Conservation (phyloP, 257 asterid species). For the Solanum chiquidenum region DNA sequence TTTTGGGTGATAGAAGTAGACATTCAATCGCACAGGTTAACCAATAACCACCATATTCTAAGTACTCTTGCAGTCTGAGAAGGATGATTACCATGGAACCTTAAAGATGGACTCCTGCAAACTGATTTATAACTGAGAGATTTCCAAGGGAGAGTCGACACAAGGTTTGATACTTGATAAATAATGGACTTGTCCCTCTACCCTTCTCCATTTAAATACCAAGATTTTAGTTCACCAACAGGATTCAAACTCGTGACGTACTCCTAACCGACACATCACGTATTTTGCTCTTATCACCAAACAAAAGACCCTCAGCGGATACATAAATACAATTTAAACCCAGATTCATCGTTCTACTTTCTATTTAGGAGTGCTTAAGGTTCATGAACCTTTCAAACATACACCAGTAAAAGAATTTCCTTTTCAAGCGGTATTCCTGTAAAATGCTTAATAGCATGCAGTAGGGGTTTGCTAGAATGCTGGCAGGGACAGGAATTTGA, state of each 20-base stretch:
- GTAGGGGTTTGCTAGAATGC: background rate
- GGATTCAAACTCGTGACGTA: background rate
- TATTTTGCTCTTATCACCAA: background rate
- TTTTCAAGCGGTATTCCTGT: background rate
- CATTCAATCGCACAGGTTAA: background rate
- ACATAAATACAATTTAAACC: background rate
- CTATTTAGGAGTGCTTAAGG: background rate
- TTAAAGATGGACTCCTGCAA: background rate
- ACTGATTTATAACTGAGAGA: background rate
- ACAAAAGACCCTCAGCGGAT: background rate
- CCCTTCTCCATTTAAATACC: background rate
- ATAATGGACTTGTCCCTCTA: background rate
- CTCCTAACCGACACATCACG: background rate
- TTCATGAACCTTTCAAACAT: background rate
- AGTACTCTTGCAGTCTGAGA: background rate
- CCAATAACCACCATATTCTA: background rate
- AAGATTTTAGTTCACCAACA: background rate
- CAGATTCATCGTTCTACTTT: background rate
- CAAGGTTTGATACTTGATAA: background rate
- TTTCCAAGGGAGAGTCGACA: background rate
- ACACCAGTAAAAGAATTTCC: background rate
- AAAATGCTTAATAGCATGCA: background rate
- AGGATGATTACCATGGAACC: background rate
- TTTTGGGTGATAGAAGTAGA: background rate
- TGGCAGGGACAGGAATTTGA: background rate